These are phyloP conservation scores for Tetrahymena borealis DNA, from an alignment of 73 alveolate genomes.

Conservation along the genomic window DNA sequence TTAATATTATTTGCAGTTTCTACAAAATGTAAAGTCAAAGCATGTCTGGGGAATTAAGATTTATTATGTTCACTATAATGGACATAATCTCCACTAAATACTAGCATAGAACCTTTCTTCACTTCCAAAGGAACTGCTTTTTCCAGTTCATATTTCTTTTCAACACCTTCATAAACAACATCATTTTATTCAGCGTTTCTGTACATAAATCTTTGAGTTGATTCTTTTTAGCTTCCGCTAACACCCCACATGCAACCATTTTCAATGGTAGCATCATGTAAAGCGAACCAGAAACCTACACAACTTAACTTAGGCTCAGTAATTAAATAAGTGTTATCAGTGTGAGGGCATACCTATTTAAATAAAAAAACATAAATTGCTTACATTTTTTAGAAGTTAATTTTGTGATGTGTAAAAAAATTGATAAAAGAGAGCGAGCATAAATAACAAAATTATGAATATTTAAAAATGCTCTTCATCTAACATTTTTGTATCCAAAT, in stretches of 20 bases:
- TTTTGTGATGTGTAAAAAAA: no score
- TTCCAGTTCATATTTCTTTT: conserved; percentile 30
- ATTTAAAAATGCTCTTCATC: no score
- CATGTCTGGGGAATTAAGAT: conserved; percentile 66
- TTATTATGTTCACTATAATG: conserved; percentile 67
- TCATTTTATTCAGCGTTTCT: conserved; percentile 17
- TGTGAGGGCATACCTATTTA: conserved; percentile 33
- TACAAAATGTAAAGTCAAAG: conserved; percentile 70
- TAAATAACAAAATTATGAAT: no score
- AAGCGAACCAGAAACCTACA: conserved; percentile 70
- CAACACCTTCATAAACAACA: conserved; percentile 3
- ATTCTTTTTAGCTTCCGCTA: conserved; percentile 54
- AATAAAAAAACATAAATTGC: no score
- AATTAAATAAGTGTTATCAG: conserved; percentile 56
- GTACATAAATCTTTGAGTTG: conserved; percentile 22
- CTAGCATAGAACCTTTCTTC: conserved; percentile 59
- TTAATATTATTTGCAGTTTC: conserved; percentile 43
- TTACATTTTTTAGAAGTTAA: no score
- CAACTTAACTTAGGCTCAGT: conserved; percentile 62
- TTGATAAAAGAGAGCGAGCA: no score
- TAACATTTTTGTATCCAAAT: no score
- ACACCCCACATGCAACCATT: conserved; percentile 74
- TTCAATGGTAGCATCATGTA: conserved; percentile 58
- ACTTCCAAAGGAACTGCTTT: conserved; percentile 68
- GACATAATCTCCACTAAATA: conserved; percentile 64